Evolutionary conservation across 1,139 yeast species (phyloP), one percentile per base, ranked within the genome.

Genomic region (Petasospora rhodanensis): DNA sequence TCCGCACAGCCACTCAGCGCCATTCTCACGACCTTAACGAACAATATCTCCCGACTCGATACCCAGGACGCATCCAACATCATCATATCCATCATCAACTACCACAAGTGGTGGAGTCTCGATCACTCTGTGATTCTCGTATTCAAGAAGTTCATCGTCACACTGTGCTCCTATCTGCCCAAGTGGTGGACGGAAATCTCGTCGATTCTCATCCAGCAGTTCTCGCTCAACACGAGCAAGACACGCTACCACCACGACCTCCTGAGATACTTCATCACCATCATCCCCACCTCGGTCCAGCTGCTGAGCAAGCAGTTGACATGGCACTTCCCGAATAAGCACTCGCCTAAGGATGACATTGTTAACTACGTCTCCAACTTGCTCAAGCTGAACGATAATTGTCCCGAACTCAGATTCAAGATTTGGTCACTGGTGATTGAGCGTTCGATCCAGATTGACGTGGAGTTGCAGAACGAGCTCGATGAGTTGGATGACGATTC

Each of bases 111-210:
- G 93, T 66, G 79, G 48, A 69, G 42, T 38, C 52, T 61, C 33
- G 63, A 57, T 37, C 51, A 54, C 14, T 42, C 43, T 29, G 62
- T 65, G 61, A 68, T 69, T 39, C 63, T 56, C 55, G 70, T 60
- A 41, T 82, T 66, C 66, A 71, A 82, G 28, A 79, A 78, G 33
- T 91, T 91, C 56, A 62, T 85, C 35, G 70, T 77, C 29, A 85
- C 87, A 18, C 66, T 91, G 37, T 86, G 89, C 24, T 81, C 95
- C 6, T 82, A 93, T 25, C 69, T 80, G 40, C 97, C 97, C 7
- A 83, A 79, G 56, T 89, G 94, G 82, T 77, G 93, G 73, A 73
- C 73, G 43, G 93, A 83, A 41, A 86, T 89, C n/a, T 76, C 83
- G 14, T 64, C 69, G 43, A 72, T 75, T 43, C 59, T 89, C 22